Base-by-base conservation (phyloP, 2,329 filamentous ascomycete species). In the Stachybotrys echinatus region DNA sequence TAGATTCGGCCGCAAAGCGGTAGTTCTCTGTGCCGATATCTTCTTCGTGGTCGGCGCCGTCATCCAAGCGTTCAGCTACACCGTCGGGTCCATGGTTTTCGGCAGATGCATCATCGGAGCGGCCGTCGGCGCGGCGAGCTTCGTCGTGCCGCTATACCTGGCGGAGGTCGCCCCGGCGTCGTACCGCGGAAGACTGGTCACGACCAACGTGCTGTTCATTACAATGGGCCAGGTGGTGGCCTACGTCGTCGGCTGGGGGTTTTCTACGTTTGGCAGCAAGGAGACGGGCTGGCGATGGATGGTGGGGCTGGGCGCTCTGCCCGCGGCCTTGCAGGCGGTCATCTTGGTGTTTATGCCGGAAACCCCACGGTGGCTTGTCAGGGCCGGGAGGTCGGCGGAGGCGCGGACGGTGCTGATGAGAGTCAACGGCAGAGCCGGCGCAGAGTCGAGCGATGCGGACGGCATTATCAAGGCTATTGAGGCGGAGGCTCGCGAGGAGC, bases 161-260 rank as follows among this genome's bases (percentile, higher is more conserved):
- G 86, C 88, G 8, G 92, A 97, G 67, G 74, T 96, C 12, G 84
- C 89, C 4, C 92, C 92, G 0, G 82, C 88, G 2, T 76, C 82
- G 20, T 82, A 88, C 53, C 76, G 92, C 49, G 92, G 92, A 14
- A 74, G 88, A 39, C 73, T 97, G 39, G 87, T 96, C 4, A 95
- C 90, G 1, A 80, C 94, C 50, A 85, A 89, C 52, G 83, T 87
- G 22, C 72, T 96, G 20, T 91, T 95, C 58, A 86, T 96, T 50
- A 96, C 92, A 0, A 74, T 88, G 12, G 92, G 92, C 0, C 92
- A 96, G 69, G 88, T 96, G 2, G 80, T 95, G 19, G 92, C 92
- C 2, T 96, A 96, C 66, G 65, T 95, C 2, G 71, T 91, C 6
- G 92, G 92, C 1, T 96, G 88, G 87, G 66, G 76, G 0, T 85